Percentiles rank a stretch among this genome's conserved stretches.
Evolutionary conservation across 805 yeast genomes (phyloP).

Genomic region (Cyberlindnera galapagoensis): DNA sequence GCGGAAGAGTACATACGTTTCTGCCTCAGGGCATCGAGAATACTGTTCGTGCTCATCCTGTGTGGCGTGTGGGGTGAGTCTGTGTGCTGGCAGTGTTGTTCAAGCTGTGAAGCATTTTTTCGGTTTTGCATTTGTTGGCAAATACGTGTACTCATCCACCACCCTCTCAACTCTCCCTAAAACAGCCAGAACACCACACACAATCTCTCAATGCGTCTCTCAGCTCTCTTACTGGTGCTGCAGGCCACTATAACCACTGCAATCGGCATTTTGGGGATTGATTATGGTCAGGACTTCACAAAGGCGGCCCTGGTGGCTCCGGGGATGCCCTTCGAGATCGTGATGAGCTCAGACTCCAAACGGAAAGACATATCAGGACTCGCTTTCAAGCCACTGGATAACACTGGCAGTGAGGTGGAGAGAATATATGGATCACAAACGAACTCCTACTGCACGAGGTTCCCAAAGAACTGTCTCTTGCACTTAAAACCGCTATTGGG

Average conservation of each 20-base stretch:
- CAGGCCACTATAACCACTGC: too few relatives aligned
- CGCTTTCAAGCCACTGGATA: slow-evolving; percentile 43
- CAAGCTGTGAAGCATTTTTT: background rate
- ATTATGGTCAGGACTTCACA: slow-evolving; percentile 80
- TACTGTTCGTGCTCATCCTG: slow-evolving; percentile 18
- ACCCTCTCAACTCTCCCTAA: too few relatives aligned
- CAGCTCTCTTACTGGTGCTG: too few relatives aligned
- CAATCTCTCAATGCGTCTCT: too few relatives aligned
- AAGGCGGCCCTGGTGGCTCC: slow-evolving; percentile 91
- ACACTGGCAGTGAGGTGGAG: slow-evolving; percentile 47
- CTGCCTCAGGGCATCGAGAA: slow-evolving; percentile 20
- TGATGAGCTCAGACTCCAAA: slow-evolving; percentile 84
- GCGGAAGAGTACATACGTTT: slow-evolving; percentile 13
- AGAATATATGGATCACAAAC: slow-evolving; percentile 78
- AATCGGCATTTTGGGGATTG: slow-evolving; percentile 87
- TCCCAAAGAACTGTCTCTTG: slow-evolving; percentile 63
- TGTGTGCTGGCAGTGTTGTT: background rate
- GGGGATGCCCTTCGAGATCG: slow-evolving; percentile 79
- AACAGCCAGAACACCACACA: background rate
- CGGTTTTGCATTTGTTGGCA: background rate
- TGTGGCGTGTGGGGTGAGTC: background rate
- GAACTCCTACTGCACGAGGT: slow-evolving; percentile 58
- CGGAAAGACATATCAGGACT: slow-evolving; percentile 84
- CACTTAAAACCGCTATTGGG: slow-evolving; percentile 73
- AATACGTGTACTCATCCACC: too few relatives aligned